Base-by-base conservation (phyloP, 2,329 filamentous ascomycete species). In the Claviceps sp. region DNA sequence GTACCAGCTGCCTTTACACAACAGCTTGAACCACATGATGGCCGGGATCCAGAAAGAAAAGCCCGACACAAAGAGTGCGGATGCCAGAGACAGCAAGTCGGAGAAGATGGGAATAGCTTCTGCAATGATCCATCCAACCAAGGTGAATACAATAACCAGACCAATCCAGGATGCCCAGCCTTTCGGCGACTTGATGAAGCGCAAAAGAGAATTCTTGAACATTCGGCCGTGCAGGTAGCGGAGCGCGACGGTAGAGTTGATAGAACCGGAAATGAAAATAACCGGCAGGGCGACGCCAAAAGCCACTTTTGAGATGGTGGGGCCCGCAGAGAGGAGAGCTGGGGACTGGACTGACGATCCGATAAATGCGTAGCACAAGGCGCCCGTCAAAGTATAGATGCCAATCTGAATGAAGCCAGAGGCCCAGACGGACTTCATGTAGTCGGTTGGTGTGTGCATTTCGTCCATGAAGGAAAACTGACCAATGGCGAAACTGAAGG, bases 191-290 rank as follows among this genome's bases (percentile, higher is more conserved):
- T 75, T 75, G 65, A 75, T 68, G 61, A 65, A 74, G 52, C 69
- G 68, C 52, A 65, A 65, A 53, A 74, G 60, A 2, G 67, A 70
- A 60, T 72, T 58, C 57, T 67, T 67, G 61, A 65, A 75, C n/a
- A 70, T 54, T 37, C 72, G 69, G 8, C 67, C 70, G 59, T 74
- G 71, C 54, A 75, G 62, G 54, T 74, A 75, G 22, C 72, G 70
- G 20, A 44, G 42, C 3, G 63, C 66, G 26, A 71, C 71, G 2
- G 70, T 72, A 42, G 70, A 72, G 66, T 86, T 83, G 63, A 88
- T 84, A 20, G 85, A 82, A 47, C 84, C 85, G 0, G 84, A 84
- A 55, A 88, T 81, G 59, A 87, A 75, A 62, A 88, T 88, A 50
- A 84, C 86, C 13, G 84, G 84, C 4, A 85, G 70, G 0, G 82